Base-by-base conservation (phyloP, 2,329 filamentous ascomycete species). In the Cercospora sojina region DNA sequence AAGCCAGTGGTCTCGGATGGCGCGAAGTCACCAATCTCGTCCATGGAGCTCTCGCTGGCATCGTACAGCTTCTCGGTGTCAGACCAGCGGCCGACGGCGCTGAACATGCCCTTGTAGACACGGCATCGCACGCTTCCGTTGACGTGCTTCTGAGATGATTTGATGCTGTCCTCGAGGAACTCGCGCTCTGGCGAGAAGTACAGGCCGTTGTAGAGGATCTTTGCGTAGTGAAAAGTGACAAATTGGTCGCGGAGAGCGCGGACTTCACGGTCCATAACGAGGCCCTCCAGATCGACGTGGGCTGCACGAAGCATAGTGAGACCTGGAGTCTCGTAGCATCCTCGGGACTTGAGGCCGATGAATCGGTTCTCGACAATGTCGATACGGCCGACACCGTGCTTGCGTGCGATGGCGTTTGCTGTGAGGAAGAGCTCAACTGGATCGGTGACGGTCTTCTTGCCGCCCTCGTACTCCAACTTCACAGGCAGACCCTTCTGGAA, bases 341-440 rank as follows among this genome's bases (percentile, higher is more conserved):
- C 91, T 74, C 91, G 87, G 72, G 86, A 89, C 84, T 93, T 93
- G 74, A 93, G 84, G 70, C 91, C 91, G 76, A 91, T 90, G 83
- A 90, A 91, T 62, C 91, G 86, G 82, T 91, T 91, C 78, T 92
- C 90, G 68, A 93, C 91, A 76, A 94, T 94, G 79, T 94, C 91
- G 71, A 94, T 89, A 75, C 91, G 84, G 74, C 91, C 91, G 72
- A 94, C 86, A 77, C 91, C 91, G 81, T 92, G 83, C 70, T 83
- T 85, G 77, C 87, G 85, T 70, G 87, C 91, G 70, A 94, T 89
- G 66, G 86, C 82, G 81, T 93, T 93, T 73, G 87, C 84, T 64
- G 86, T 84, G 68, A 87, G 82, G 83, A 94, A 94, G 65, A 94
- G 83, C 76, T 90, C 88, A 64, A 92, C 84, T 5, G 87, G 83